phyloP scores from a whole-genome alignment of 2,329 filamentous ascomycete genomes.

The Aquanectria penicillioides region DNA sequence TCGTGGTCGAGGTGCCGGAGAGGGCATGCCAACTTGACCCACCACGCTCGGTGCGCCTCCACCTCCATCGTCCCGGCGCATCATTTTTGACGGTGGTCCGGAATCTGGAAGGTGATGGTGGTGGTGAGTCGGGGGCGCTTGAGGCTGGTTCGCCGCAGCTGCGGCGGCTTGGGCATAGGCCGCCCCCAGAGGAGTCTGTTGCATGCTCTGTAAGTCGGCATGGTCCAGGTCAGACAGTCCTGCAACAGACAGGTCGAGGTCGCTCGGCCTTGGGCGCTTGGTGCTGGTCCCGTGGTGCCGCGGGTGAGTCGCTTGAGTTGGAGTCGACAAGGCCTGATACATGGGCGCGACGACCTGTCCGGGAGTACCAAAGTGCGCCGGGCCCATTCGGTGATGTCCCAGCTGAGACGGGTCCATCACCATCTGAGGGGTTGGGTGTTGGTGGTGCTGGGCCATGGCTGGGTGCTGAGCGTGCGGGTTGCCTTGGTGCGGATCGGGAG shows the following conservation, averaged over 20 bases:
- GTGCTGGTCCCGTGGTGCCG: slow-evolving; percentile 47
- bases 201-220: slow-evolving; percentile 64
- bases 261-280: slow-evolving; percentile 67
- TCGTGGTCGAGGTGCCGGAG: slow-evolving; percentile 80
- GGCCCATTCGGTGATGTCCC: slow-evolving; percentile 61
- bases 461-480: slow-evolving; percentile 46
- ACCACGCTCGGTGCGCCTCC: slow-evolving; percentile 84
- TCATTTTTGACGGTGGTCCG: slow-evolving; percentile 74
- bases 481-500: slow-evolving; percentile 50
- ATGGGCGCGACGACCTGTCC: slow-evolving; percentile 62
- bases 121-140: slow-evolving; percentile 74
- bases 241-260: slow-evolving; percentile 65
- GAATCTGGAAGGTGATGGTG: slow-evolving; percentile 84
- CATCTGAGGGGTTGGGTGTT: slow-evolving; percentile 63
- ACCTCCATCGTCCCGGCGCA: slow-evolving; percentile 65
- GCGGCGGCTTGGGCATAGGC: slow-evolving; percentile 59
- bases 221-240: slow-evolving; percentile 64
- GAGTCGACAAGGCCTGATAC: slow-evolving; percentile 60
- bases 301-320: slow-evolving; percentile 45
- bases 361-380: slow-evolving; percentile 62
- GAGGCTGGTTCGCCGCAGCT: slow-evolving; percentile 40
- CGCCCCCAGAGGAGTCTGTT: slow-evolving; percentile 62
- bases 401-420: slow-evolving; percentile 67
- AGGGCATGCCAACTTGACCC: slow-evolving; percentile 86
- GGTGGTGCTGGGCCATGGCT: slow-evolving; percentile 54